Percentiles rank a stretch among this genome's conserved stretches.
Conservation (phyloP, 2,329 filamentous ascomycete species). For the Hypomyces rosellus region DNA sequence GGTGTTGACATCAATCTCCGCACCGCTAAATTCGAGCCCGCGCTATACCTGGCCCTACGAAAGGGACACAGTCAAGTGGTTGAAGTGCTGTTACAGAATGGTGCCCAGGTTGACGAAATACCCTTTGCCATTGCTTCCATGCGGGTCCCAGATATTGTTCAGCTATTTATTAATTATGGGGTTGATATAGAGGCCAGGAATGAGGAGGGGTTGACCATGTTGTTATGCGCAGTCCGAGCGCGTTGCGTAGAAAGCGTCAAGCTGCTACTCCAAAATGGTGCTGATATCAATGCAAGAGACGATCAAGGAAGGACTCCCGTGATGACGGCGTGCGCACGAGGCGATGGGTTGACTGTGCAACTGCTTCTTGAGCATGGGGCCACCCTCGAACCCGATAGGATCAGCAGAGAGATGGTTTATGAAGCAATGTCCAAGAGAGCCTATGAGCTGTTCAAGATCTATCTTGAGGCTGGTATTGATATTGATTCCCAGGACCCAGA, state of each 20-base stretch:
- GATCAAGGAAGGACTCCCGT: constrained; percentile 2
- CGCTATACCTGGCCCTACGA: constrained; percentile 1
- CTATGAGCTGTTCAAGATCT: background rate
- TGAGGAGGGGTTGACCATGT: background rate
- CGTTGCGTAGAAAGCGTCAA: background rate
- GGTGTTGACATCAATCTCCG: background rate
- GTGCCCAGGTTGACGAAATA: background rate
- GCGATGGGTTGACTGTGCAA: background rate
- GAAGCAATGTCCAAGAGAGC: background rate
- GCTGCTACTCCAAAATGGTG: constrained; percentile 1
- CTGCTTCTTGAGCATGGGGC: constrained; percentile 3
- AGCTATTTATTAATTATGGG: background rate
- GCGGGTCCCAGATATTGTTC: background rate
- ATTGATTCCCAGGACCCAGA: no score
- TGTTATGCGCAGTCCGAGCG: constrained; percentile 1
- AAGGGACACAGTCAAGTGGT: background rate
- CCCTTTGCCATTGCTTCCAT: background rate
- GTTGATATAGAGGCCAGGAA: background rate
- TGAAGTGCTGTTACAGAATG: background rate
- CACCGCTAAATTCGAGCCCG: background rate
- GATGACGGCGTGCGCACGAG: background rate
- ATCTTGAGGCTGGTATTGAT: no score
- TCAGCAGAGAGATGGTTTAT: background rate
- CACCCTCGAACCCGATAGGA: background rate
- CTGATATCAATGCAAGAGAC: background rate